These are phyloP conservation scores for Hamamelis virginiana DNA, from an alignment of 164 flowering plant species.

Conservation along the genomic window DNA sequence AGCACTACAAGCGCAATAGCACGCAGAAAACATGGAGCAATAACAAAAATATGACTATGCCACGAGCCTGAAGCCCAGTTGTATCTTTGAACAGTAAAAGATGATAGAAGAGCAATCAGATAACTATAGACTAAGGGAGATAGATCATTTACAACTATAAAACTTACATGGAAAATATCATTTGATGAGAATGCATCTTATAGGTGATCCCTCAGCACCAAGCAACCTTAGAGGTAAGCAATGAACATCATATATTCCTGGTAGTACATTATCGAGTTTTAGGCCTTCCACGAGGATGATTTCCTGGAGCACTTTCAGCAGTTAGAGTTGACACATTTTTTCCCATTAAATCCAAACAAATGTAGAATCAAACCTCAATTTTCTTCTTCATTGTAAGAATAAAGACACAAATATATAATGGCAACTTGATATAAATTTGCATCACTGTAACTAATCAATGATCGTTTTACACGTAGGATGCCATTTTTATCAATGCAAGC, in stretches of 20 bases:
- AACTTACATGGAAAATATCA: conserved; percentile 18
- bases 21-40: not conserved
- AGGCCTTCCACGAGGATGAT: conserved; percentile 66
- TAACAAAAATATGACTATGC: not conserved
- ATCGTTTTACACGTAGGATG: no score
- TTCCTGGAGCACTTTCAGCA: conserved; percentile 39
- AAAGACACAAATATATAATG: no score
- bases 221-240: conserved; percentile 73
- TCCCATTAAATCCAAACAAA: no score
- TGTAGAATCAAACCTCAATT: no score
- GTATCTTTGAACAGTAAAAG: no score
- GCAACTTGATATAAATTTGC: no score
- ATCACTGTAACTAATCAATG: no score
- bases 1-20: not conserved
- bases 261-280: conserved; percentile 58
- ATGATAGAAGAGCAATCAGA: no score
- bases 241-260: conserved; percentile 69
- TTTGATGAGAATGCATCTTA: conserved; percentile 64
- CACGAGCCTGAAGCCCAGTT: no score
- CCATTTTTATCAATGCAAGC: no score
- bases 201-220: conserved; percentile 86
- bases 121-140: no score
- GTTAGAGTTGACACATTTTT: not conserved
- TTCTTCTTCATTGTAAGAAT: no score
- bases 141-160: not conserved